These are phyloP conservation scores for Ogataea sp. DNA, from an alignment of 805 yeast species.

Conservation along the genomic window DNA sequence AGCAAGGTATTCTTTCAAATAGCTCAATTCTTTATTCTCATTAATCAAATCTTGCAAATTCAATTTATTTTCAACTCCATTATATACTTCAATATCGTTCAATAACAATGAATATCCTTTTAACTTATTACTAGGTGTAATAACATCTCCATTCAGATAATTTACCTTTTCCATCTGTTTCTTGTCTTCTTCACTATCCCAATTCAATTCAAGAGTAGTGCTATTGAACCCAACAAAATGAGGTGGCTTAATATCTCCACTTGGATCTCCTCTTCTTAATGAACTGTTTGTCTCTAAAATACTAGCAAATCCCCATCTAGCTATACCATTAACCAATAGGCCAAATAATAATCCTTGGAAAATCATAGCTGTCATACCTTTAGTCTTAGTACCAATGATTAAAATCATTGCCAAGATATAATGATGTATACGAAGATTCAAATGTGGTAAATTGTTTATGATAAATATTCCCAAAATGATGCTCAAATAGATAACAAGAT, in stretches of 20 bases:
- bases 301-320: conserved; percentile 92
- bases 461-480: conserved; percentile 36
- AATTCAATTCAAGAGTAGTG: conserved; percentile 25
- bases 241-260: conserved; percentile 47
- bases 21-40: conserved; percentile 20
- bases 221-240: conserved; percentile 26
- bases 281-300: conserved; percentile 70
- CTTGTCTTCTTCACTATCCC: too few relatives aligned
- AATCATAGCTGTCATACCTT: conserved; percentile 59
- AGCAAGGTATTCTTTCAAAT: conserved; percentile 13
- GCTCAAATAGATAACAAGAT: conserved; percentile 43
- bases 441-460: conserved; percentile 49
- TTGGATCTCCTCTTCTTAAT: conserved; percentile 68
- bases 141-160: conserved; percentile 14
- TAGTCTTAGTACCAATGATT: conserved; percentile 77
- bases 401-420: conserved; percentile 68
- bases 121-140: conserved; percentile 22
- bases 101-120: conserved; percentile 58
- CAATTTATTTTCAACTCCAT: conserved; percentile 43
- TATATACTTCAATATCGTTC: conserved; percentile 72
- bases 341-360: conserved; percentile 86
- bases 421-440: conserved; percentile 74
- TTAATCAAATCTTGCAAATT: conserved; percentile 29
- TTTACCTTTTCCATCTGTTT: conserved; percentile 8
- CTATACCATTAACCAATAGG: conserved; percentile 71